Conservation (phyloP, 2,329 filamentous ascomycete species). For the Ceratocystis papillata region DNA sequence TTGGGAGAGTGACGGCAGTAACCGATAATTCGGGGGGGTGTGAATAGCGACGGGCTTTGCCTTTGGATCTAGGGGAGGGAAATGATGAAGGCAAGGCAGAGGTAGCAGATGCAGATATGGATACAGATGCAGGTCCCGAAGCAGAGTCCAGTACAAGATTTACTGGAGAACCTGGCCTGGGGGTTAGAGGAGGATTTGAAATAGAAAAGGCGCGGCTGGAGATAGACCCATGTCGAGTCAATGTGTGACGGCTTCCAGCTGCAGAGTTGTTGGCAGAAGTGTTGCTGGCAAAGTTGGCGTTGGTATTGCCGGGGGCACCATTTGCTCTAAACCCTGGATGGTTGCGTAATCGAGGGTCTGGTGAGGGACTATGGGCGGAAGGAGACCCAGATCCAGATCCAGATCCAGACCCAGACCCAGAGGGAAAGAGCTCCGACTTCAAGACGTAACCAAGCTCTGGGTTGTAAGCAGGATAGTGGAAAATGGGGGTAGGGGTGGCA, state of each 20-base stretch:
- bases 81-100: background rate
- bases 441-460: constrained; percentile 42
- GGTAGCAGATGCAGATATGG: background rate
- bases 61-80: background rate
- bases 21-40: constrained; percentile 8
- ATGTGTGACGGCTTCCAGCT: background rate
- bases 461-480: constrained; percentile 36
- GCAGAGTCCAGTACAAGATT: background rate
- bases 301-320: background rate
- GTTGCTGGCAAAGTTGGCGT: background rate
- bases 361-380: constrained; percentile 1
- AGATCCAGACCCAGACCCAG: background rate
- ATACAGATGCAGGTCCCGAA: background rate
- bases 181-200: constrained; percentile 4
- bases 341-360: constrained; percentile 2
- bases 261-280: background rate
- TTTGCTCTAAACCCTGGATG: background rate
- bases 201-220: constrained; percentile 10
- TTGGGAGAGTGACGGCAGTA: background rate
- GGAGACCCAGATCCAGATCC: background rate
- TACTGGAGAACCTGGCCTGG: background rate
- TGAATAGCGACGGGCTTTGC: constrained; percentile 16
- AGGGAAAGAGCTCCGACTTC: constrained; percentile 1
- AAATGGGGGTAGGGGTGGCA: constrained; percentile 49
- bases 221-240: constrained; percentile 13